These are phyloP conservation scores for Penicillium turbatum DNA, from an alignment of 495 filamentous ascomycete species.

Conservation along the genomic window DNA sequence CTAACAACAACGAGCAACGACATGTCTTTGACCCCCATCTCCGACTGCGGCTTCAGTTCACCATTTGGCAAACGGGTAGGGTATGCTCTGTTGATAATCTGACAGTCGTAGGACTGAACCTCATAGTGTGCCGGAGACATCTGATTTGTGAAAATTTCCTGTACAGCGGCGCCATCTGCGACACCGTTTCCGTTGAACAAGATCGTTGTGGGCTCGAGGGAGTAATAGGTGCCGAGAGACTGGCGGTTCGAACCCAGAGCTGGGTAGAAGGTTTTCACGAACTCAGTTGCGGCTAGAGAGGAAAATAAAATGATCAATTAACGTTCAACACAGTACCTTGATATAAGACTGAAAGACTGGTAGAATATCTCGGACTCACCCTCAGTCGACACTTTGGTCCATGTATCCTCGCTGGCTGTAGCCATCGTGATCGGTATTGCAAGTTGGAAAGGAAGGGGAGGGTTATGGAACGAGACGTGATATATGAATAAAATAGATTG, in stretches of 20 bases:
- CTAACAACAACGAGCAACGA: slow-evolving; percentile 64
- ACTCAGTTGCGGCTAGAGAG: slow-evolving; percentile 43
- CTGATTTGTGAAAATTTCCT: slow-evolving; percentile 55
- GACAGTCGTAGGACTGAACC: slow-evolving; percentile 64
- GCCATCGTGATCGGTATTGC: slow-evolving; percentile 31
- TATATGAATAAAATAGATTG: not conserved
- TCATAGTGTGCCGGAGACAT: slow-evolving; percentile 62
- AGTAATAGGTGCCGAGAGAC: slow-evolving; percentile 56
- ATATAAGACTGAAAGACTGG: not conserved
- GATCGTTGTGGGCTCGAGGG: slow-evolving; percentile 48
- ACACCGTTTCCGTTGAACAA: slow-evolving; percentile 64
- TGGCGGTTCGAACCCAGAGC: slow-evolving; percentile 53
- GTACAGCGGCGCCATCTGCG: slow-evolving; percentile 51
- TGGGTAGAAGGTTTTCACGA: slow-evolving; percentile 50
- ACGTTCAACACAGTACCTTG: not conserved
- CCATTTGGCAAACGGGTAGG: slow-evolving; percentile 32
- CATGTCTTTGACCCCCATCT: slow-evolving; percentile 52
- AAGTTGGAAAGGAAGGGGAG: not conserved
- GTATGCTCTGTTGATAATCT: slow-evolving; percentile 67
- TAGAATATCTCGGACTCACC: slow-evolving; percentile 25
- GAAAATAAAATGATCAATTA: slow-evolving; percentile 3
- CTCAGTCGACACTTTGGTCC: slow-evolving; percentile 48
- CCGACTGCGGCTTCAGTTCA: slow-evolving; percentile 32
- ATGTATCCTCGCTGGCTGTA: slow-evolving; percentile 35
- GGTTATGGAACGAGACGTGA: not conserved